Evolutionary conservation across 2,329 filamentous ascomycete genomes (phyloP), one percentile per base, ranked within the genome.

Genomic region (Colletotrichum sp.): DNA sequence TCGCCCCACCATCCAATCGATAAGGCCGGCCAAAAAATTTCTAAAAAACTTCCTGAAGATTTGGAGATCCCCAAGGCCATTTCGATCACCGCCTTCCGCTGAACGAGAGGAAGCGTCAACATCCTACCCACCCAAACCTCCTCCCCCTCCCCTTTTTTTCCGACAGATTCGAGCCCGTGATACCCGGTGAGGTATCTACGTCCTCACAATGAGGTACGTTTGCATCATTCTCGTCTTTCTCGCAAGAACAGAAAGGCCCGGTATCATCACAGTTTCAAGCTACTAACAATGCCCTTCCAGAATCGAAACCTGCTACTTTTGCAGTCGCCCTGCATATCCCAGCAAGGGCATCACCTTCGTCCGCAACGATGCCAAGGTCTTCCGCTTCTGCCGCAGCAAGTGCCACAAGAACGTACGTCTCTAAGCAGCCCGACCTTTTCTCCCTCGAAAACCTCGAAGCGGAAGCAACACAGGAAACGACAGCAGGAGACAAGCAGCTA

Each of bases 381-480:
- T 92, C 79, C 84, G 90, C 70, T 92, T 92, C 84, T 92, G 90
- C 81, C 84, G 88, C 70, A 88, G 84, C 78, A 89, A 91, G 57
- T 91, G 90, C 83, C 89, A 90, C 82, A 87, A 87, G 80, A 93
- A 92, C 84, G 86, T 87, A 80, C 76, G 83, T 81, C 66, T 47
- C 27, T 51, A 72, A 31, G 29, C 29, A 7, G 29, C 29, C 29
- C 29, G 29, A 31, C 8, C 29, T 31, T 31, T 31, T 7, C 29
- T 27, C 29, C 29, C 7, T 31, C 29, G 29, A 31, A 31, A 31
- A 31, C 29, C 29, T 31, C 29, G 6, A 31, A 31, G 29, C 8
- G 29, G 29, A 31, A 31, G 29, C 29, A 31, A 31, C 29, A 31
- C 29, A 31, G 29, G 54, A 27, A 43, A 51, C 68, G 21, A 73